Conservation (phyloP, 352 stramenopile genomes). For the Globisporangium canariense region DNA sequence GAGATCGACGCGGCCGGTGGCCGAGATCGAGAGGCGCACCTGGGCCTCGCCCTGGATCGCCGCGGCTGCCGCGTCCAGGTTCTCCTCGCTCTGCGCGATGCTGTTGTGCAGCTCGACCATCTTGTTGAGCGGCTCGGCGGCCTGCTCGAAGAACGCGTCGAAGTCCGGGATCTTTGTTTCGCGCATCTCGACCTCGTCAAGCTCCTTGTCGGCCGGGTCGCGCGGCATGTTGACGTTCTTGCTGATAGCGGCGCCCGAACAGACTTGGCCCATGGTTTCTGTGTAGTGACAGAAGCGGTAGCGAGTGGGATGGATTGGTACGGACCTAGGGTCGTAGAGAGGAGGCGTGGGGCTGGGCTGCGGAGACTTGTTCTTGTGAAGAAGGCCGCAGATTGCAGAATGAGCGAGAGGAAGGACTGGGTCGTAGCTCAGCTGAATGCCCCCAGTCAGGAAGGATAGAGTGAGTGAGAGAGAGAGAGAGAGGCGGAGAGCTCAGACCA, state of each 20-base stretch:
- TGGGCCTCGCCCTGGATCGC: slow-evolving; percentile 49
- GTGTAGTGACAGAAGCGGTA: not conserved
- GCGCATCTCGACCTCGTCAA: slow-evolving; percentile 26
- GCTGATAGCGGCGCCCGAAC: slow-evolving; percentile 39
- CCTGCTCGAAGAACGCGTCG: slow-evolving; percentile 24
- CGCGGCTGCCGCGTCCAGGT: slow-evolving; percentile 43
- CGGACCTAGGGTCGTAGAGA: not conserved
- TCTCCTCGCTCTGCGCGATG: slow-evolving; percentile 50
- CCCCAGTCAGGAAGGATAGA: not conserved
- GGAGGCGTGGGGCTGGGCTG: not conserved
- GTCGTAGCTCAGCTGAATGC: not conserved
- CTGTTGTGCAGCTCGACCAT: slow-evolving; percentile 43
- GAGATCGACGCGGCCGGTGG: slow-evolving; percentile 22
- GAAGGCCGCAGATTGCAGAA: slow-evolving; percentile 31
- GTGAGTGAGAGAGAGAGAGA: not conserved
- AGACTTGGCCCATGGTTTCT: slow-evolving; percentile 58
- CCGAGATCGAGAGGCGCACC: slow-evolving; percentile 25
- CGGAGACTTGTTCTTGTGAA: slow-evolving; percentile 18
- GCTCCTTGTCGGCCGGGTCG: slow-evolving; percentile 28
- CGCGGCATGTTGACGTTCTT: slow-evolving; percentile 24
- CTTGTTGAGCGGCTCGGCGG: slow-evolving; percentile 18
- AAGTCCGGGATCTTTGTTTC: slow-evolving; percentile 28
- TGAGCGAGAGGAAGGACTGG: slow-evolving; percentile 16
- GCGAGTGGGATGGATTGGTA: not conserved
- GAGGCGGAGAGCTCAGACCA: not conserved